Conservation (phyloP, 2,329 filamentous ascomycete genomes). For the Chalaropsis ovoidea region DNA sequence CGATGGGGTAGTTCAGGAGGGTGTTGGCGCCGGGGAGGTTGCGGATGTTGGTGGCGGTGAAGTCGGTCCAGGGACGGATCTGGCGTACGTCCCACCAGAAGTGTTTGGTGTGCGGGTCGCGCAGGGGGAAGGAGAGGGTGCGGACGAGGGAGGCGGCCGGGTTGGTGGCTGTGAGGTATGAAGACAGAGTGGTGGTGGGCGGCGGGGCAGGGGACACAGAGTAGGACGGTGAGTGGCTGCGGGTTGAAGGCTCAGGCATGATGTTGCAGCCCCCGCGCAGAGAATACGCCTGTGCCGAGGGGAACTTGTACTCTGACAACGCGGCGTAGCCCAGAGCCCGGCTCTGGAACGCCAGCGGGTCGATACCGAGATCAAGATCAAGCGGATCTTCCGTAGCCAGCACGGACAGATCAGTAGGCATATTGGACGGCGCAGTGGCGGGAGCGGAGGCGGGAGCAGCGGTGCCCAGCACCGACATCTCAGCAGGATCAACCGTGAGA, state of each 20-base stretch:
- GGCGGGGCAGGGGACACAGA: conserved; percentile 32
- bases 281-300: conserved; percentile 15
- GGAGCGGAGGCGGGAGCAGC: neutral
- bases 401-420: neutral
- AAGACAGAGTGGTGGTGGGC: conserved; percentile 58
- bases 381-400: conserved; percentile 3
- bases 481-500: neutral
- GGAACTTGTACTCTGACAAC: conserved; percentile 13
- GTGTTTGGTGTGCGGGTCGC: conserved; percentile 61
- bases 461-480: neutral
- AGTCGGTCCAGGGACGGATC: conserved; percentile 70
- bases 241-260: neutral
- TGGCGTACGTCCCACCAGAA: conserved; percentile 97
- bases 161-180: conserved; percentile 69
- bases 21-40: conserved; percentile 61
- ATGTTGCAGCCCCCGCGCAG: conserved; percentile 32
- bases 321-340: conserved; percentile 9
- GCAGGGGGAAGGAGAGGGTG: conserved; percentile 59
- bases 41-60: conserved; percentile 62
- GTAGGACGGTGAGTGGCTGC: neutral
- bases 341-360: neutral
- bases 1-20: conserved; percentile 61
- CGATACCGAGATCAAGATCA: neutral
- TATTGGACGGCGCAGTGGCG: neutral
- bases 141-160: conserved; percentile 74